phyloP scores from a whole-genome alignment of 2,329 filamentous ascomycete genomes.

The Aureobasidium sp. region DNA sequence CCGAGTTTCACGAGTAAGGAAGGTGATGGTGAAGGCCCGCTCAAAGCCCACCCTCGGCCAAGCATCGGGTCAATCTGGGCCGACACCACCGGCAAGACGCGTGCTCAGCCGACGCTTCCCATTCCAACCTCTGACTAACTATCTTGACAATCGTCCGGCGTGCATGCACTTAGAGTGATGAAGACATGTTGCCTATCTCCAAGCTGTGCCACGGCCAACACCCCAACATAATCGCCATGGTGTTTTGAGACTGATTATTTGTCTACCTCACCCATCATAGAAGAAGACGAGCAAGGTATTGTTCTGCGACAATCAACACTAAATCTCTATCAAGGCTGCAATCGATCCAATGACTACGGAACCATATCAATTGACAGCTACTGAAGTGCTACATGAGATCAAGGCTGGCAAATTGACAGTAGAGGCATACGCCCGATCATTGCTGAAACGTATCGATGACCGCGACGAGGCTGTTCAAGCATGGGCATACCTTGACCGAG shows the following conservation, averaged over 20 bases:
- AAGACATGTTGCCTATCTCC: not conserved
- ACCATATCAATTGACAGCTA: slow-evolving; percentile 37
- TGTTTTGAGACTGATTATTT: not conserved
- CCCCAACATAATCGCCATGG: too few relatives aligned
- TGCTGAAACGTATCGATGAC: slow-evolving; percentile 40
- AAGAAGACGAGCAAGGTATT: not conserved
- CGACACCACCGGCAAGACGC: not conserved
- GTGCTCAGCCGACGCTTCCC: not conserved
- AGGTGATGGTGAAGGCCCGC: not conserved
- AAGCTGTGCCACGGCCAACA: not conserved
- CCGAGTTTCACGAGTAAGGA: not conserved
- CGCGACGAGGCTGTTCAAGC: slow-evolving; percentile 43
- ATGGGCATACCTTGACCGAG: slow-evolving; percentile 44
- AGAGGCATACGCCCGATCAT: slow-evolving; percentile 42
- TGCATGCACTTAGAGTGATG: not conserved
- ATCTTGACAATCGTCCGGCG: not conserved
- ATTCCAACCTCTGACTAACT: not conserved
- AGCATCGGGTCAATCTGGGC: not conserved
- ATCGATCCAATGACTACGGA: not conserved
- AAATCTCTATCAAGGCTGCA: not conserved
- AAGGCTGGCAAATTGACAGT: slow-evolving; percentile 40
- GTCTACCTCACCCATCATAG: not conserved
- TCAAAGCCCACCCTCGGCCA: not conserved
- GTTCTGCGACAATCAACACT: not conserved
- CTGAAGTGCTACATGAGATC: slow-evolving; percentile 35